Conservation (phyloP, 106 monocot genomes). For the Dioscorea dumetorum region DNA sequence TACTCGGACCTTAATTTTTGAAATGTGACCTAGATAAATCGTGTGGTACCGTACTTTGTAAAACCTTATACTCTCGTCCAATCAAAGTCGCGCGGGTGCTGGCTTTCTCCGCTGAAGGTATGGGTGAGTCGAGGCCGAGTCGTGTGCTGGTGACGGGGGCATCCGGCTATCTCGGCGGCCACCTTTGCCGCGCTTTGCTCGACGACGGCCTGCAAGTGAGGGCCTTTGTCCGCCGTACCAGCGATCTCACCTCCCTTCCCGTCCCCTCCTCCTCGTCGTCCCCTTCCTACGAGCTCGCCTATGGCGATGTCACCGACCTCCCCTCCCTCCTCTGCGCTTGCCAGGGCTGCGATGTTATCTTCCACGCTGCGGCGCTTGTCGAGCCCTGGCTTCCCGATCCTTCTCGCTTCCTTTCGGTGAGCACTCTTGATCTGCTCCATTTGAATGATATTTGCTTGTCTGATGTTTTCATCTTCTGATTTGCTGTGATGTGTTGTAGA, state of each 20-base stretch:
- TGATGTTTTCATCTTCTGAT: too few species aligned
- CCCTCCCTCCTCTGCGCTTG: conserved; percentile 50
- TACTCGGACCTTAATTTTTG: too few species aligned
- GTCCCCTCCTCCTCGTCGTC: neutral
- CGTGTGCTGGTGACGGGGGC: conserved; percentile 75
- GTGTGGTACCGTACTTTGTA: too few species aligned
- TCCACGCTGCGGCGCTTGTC: conserved; percentile 78
- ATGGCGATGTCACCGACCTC: conserved; percentile 86
- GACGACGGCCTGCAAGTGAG: conserved; percentile 50
- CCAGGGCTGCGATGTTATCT: conserved; percentile 62
- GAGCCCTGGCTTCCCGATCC: conserved; percentile 90
- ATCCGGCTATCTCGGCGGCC: conserved; percentile 80
- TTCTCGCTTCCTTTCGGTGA: conserved; percentile 50
- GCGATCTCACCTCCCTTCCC: conserved; percentile 39
- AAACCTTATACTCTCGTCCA: too few species aligned
- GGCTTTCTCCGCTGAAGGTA: too few species aligned
- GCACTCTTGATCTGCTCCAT: neutral
- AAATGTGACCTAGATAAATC: too few species aligned
- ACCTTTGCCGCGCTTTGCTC: conserved; percentile 53
- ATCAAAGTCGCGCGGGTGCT: too few species aligned
- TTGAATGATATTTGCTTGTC: too few species aligned
- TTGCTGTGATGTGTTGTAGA: too few species aligned
- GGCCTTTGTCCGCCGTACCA: conserved; percentile 57
- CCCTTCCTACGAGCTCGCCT: conserved; percentile 44
- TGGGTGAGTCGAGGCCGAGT: too few species aligned